phyloP scores from a whole-genome alignment of 371 early-diverging fungal genomes.

The Cokeromyces recurvatus region DNA sequence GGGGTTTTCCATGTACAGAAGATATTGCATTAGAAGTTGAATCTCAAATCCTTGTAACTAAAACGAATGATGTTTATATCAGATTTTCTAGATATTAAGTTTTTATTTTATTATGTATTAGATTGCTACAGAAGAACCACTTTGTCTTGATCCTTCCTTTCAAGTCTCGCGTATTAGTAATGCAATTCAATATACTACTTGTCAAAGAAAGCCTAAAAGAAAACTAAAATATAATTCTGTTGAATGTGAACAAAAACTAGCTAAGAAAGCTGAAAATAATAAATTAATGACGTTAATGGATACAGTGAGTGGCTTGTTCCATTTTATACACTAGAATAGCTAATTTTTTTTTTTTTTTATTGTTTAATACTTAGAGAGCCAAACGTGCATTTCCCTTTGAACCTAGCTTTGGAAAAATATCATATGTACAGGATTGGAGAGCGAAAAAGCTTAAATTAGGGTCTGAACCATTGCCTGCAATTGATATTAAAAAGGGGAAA shows the following conservation, averaged over 20 bases:
- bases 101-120: constrained; percentile 8
- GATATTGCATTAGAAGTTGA: constrained; percentile 52
- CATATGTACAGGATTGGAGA: constrained; percentile 61
- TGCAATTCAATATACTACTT: constrained; percentile 42
- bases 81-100: not conserved
- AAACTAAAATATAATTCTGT: constrained; percentile 58
- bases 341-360: no score
- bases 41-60: constrained; percentile 51
- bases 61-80: not conserved
- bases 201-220: constrained; percentile 36
- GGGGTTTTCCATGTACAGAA: constrained; percentile 45
- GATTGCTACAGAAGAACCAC: constrained; percentile 55
- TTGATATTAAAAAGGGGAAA: constrained; percentile 53
- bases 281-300: constrained; percentile 62
- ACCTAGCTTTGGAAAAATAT: constrained; percentile 55
- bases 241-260: constrained; percentile 55
- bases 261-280: constrained; percentile 54
- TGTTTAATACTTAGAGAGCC: constrained; percentile 36
- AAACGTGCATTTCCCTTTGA: constrained; percentile 45
- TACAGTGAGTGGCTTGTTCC: constrained; percentile 37
- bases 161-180: constrained; percentile 56
- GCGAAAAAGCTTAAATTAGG: constrained; percentile 43
- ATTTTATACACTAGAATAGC: no score
- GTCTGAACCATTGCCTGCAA: constrained; percentile 43
- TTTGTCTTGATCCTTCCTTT: constrained; percentile 56